Evolutionary conservation across 2,329 filamentous ascomycete genomes (phyloP).

Genomic region (Pyrenophora teres): DNA sequence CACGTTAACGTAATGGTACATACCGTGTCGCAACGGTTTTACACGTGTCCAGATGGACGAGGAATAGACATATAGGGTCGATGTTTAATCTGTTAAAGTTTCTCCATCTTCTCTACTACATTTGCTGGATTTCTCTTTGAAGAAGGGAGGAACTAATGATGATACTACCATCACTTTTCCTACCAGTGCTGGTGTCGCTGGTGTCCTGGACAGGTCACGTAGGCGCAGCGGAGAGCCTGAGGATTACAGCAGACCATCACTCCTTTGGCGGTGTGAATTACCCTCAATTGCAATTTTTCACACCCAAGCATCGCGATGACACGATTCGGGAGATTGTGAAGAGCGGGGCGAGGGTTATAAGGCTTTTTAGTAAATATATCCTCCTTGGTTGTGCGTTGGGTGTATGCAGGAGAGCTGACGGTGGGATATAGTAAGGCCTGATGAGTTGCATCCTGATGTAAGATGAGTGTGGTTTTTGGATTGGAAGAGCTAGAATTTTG

Average conservation of each 20-base stretch:
- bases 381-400: no score
- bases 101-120: constrained; percentile 2
- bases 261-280: constrained; percentile 45
- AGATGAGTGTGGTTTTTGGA: background rate
- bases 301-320: constrained; percentile 32
- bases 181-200: constrained; percentile 25
- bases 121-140: no score
- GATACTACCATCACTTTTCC: constrained; percentile 22
- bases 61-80: background rate
- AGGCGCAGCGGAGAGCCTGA: constrained; percentile 20
- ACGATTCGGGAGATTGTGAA: constrained; percentile 38
- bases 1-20: background rate
- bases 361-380: constrained; percentile 37
- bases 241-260: constrained; percentile 37
- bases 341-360: constrained; percentile 38
- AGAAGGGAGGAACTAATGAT: constrained; percentile 21
- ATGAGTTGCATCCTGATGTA: constrained; percentile 39
- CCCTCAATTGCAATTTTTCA: constrained; percentile 39
- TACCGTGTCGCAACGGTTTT: constrained; percentile 6
- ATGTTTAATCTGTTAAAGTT: no score
- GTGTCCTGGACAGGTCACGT: constrained; percentile 17
- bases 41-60: constrained; percentile 42
- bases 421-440: constrained; percentile 28
- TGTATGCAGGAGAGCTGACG: no score
- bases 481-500: background rate